Conservation (phyloP, 805 yeast genomes). For the Yamadazyma ubonensis region DNA sequence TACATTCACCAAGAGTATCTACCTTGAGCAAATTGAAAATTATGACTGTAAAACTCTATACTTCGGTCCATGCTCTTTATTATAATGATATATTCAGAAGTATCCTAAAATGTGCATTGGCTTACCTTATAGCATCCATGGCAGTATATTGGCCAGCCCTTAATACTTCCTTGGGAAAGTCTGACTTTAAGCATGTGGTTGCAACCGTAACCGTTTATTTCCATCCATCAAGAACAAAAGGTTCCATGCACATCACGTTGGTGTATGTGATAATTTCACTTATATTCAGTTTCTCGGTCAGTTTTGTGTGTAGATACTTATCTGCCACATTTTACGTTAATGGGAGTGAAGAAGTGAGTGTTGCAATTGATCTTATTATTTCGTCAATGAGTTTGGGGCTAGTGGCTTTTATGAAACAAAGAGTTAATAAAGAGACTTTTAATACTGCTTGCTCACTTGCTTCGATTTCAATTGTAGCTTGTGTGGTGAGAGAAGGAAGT, state of each 20-base stretch:
- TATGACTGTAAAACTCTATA: conserved; percentile 2
- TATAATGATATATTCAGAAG: conserved; percentile 21
- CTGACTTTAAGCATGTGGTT: conserved; percentile 76
- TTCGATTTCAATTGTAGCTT: conserved; percentile 66
- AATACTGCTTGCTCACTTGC: conserved; percentile 81
- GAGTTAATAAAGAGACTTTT: conserved; percentile 64
- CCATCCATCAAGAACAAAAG: conserved; percentile 77
- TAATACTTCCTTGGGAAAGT: conserved; percentile 52
- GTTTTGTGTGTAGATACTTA: conserved; percentile 50
- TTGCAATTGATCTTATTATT: conserved; percentile 51
- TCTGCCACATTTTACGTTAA: conserved; percentile 45
- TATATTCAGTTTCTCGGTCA: conserved; percentile 50
- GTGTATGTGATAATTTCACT: conserved; percentile 58
- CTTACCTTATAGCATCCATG: conserved; percentile 70
- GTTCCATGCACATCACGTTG: conserved; percentile 76
- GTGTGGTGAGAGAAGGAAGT: conserved; percentile 73
- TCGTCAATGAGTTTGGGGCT: conserved; percentile 59
- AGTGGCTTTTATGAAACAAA: conserved; percentile 68
- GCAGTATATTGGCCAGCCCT: conserved; percentile 61
- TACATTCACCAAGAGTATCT: conserved; percentile 4
- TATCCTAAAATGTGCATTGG: conserved; percentile 67
- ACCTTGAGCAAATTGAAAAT: conserved; percentile 8
- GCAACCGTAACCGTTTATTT: conserved; percentile 85
- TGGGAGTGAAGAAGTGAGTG: conserved; percentile 50
- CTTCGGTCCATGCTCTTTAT: conserved; percentile 9